A percentile compares a stretch with the other conserved stretches of the same genome.
Conservation (phyloP, 345 rosid genomes). For the Angophora floribunda region DNA sequence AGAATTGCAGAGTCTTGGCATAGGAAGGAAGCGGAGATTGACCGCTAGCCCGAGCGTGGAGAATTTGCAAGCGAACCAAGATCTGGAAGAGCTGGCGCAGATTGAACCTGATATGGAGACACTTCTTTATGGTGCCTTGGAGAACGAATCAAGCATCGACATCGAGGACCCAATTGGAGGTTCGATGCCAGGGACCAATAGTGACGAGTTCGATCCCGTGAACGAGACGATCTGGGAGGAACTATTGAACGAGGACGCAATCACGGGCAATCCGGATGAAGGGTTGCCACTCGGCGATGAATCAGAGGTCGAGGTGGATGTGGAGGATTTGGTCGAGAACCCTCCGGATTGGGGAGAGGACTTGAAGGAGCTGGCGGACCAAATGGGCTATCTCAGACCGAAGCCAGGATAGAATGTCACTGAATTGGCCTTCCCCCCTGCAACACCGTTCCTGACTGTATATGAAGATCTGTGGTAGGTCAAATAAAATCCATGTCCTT, state of each 20-base stretch:
- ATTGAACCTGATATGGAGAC: not conserved
- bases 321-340: slow-evolving; percentile 48
- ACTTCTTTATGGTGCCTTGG: not conserved
- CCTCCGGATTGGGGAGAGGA: slow-evolving; percentile 50
- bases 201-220: slow-evolving; percentile 1
- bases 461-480: not conserved
- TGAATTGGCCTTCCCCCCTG: not conserved
- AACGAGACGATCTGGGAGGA: slow-evolving; percentile 42
- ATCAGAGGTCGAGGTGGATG: slow-evolving; percentile 28
- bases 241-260: slow-evolving; percentile 23
- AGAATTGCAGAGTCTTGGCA: slow-evolving; percentile 17
- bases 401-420: slow-evolving; percentile 13
- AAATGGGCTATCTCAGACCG: slow-evolving; percentile 51
- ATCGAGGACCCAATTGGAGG: not conserved
- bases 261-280: slow-evolving; percentile 7
- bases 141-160: not conserved
- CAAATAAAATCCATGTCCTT: not conserved
- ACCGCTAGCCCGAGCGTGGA: slow-evolving; percentile 39
- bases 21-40: slow-evolving; percentile 54
- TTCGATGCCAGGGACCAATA: not conserved
- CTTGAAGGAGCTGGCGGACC: slow-evolving; percentile 55
- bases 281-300: slow-evolving; percentile 6
- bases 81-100: not conserved
- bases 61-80: slow-evolving; percentile 17
- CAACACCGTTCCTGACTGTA: not conserved